Conservation (phyloP, 139 green algal species). For the Tetraselmis striata region DNA sequence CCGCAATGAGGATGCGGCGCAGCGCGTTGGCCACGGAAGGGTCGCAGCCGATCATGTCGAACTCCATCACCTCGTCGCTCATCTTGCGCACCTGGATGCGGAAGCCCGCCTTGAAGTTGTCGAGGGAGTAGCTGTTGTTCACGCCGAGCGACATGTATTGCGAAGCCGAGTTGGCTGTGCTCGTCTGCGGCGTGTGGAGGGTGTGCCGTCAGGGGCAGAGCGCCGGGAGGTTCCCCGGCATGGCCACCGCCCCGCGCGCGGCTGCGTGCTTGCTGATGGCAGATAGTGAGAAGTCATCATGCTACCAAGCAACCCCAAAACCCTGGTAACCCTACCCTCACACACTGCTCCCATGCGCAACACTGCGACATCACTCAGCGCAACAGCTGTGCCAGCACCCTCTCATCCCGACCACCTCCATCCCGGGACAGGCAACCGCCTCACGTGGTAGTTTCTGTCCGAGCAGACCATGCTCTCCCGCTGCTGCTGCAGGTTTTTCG, state of each 20-base stretch:
- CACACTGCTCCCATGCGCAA: too few relatives aligned
- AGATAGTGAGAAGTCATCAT: background rate
- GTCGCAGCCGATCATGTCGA: constrained; percentile 85
- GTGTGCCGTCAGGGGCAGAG: background rate
- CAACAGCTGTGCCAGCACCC: background rate
- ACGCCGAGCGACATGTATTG: constrained; percentile 60
- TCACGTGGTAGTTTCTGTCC: constrained; percentile 71
- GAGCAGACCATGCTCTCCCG: constrained; percentile 56
- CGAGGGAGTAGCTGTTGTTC: constrained; percentile 68
- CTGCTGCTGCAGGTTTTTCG: constrained; percentile 50
- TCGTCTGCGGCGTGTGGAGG: constrained; percentile 40
- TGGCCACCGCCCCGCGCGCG: too few relatives aligned
- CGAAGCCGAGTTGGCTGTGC: constrained; percentile 54
- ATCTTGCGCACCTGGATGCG: constrained; percentile 33
- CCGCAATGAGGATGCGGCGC: constrained; percentile 86
- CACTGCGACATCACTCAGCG: background rate
- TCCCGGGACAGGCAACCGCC: background rate
- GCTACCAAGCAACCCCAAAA: background rate
- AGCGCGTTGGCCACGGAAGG: constrained; percentile 88
- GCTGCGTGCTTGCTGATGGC: background rate
- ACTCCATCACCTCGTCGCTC: constrained; percentile 63
- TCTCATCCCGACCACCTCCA: background rate
- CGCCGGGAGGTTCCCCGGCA: background rate
- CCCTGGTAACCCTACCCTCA: too few relatives aligned
- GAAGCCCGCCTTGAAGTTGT: constrained; percentile 52